Evolutionary conservation across 805 yeast genomes (phyloP).

Genomic region (Candida maris): DNA sequence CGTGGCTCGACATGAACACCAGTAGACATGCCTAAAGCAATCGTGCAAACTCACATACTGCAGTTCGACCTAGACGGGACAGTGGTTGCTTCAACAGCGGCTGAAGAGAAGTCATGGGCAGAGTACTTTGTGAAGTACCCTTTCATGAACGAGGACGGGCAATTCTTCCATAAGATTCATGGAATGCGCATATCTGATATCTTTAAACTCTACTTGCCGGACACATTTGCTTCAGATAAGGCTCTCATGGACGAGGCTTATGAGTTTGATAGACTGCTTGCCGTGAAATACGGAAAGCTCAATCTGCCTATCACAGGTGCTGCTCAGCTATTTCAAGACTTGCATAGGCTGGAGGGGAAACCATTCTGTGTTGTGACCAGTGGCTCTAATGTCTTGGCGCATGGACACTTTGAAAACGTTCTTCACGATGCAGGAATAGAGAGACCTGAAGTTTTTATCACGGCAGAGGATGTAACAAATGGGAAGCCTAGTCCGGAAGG

Average conservation of each 20-base stretch:
- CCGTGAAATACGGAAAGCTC: conserved; percentile 65
- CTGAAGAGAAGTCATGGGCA: conserved; percentile 81
- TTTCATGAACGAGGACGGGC: conserved; percentile 35
- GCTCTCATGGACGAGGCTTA: conserved; percentile 15
- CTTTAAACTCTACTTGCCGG: conserved; percentile 64
- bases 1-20: too few relatives aligned
- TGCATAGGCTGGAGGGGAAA: conserved; percentile 41
- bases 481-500: conserved; percentile 92
- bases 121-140: conserved; percentile 67
- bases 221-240: conserved; percentile 15
- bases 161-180: conserved; percentile 70
- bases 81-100: conserved; percentile 75
- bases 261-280: conserved; percentile 61
- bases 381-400: conserved; percentile 74
- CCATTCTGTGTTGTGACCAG: conserved; percentile 89
- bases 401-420: conserved; percentile 69
- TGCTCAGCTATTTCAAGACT: conserved; percentile 52
- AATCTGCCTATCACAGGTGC: conserved; percentile 80
- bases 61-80: conserved; percentile 89
- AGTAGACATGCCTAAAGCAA: conserved; percentile 2
- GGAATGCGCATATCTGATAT: conserved; percentile 84
- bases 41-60: conserved; percentile 16
- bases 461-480: conserved; percentile 72
- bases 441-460: conserved; percentile 72
- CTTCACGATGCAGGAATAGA: conserved; percentile 42